Evolutionary conservation across 805 yeast genomes (phyloP).

Genomic region (Candida chilensis): DNA sequence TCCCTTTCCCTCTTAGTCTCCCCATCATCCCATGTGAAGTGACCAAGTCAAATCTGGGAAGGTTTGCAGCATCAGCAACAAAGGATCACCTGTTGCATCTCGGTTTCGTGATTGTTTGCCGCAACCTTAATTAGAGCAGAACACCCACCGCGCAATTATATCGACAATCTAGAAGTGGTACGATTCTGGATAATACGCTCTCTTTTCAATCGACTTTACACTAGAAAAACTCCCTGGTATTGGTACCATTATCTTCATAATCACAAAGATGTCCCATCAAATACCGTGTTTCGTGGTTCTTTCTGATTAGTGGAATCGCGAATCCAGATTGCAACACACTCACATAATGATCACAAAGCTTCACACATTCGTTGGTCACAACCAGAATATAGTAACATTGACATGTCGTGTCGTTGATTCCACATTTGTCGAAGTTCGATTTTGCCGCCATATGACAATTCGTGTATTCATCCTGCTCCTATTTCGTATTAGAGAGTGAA

Average conservation of each 20-base stretch:
- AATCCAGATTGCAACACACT: background rate
- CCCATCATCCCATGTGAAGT: too few species aligned
- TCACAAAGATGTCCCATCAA: background rate
- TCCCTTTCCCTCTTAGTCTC: too few species aligned
- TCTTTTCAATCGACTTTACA: too few species aligned
- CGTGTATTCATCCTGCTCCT: slow-evolving; percentile 1
- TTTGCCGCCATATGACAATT: background rate
- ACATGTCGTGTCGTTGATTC: background rate
- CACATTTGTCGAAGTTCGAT: background rate
- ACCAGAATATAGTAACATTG: slow-evolving; percentile 1
- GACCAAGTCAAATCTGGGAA: too few species aligned
- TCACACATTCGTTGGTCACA: background rate
- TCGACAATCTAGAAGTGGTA: too few species aligned
- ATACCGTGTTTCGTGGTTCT: background rate
- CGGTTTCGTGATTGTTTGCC: too few species aligned
- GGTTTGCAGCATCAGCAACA: too few species aligned
- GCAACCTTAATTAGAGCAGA: background rate
- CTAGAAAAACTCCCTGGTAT: too few species aligned
- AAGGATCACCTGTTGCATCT: too few species aligned
- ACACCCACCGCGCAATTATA: background rate
- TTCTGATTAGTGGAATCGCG: background rate
- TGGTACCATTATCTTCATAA: too few species aligned
- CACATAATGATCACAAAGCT: background rate
- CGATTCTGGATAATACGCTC: too few species aligned
- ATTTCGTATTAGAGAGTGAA: background rate